A percentile compares a stretch with the other conserved stretches of the same genome.
Conservation (phyloP, 495 filamentous ascomycete genomes). For the Xylaria curta region DNA sequence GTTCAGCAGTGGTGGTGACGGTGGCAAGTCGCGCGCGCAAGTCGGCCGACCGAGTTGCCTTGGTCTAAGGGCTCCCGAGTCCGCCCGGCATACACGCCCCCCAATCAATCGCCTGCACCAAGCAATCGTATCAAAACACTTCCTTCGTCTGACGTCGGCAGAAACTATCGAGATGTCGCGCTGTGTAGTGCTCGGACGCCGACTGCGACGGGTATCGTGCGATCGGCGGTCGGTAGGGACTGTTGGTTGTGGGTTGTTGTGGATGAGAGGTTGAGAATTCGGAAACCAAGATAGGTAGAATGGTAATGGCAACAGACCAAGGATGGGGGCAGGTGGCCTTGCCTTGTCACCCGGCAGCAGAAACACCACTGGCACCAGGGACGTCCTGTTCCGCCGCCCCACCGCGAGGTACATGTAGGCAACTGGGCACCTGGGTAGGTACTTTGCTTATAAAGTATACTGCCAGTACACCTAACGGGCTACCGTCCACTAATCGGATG, state of each 20-base stretch:
- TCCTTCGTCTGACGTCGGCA: not conserved
- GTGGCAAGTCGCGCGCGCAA: conserved; percentile 29
- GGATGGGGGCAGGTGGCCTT: conserved; percentile 28
- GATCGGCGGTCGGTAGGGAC: conserved; percentile 19
- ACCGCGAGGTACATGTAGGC: not conserved
- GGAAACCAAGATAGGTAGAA: conserved; percentile 25
- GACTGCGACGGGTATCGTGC: conserved; percentile 2
- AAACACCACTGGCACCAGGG: conserved; percentile 10
- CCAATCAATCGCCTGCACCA: conserved; percentile 25
- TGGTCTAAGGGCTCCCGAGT: conserved; percentile 26
- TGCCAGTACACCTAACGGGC: not conserved
- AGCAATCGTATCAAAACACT: conserved; percentile 12
- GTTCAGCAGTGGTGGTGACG: conserved; percentile 20
- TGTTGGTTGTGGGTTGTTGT: conserved; percentile 10
- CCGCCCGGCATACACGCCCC: conserved; percentile 25
- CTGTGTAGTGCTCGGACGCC: conserved; percentile 6
- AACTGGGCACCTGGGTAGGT: not conserved
- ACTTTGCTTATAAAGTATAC: not conserved
- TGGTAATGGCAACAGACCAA: conserved; percentile 21
- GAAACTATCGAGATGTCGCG: not conserved
- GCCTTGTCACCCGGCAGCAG: conserved; percentile 27
- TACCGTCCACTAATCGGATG: not conserved
- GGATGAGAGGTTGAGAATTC: conserved; percentile 29
- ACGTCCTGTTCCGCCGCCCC: conserved; percentile 14
- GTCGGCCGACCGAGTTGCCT: conserved; percentile 26